These are phyloP conservation scores for Ettlia oleoabundans DNA, from an alignment of 139 green algal species.

Conservation along the genomic window DNA sequence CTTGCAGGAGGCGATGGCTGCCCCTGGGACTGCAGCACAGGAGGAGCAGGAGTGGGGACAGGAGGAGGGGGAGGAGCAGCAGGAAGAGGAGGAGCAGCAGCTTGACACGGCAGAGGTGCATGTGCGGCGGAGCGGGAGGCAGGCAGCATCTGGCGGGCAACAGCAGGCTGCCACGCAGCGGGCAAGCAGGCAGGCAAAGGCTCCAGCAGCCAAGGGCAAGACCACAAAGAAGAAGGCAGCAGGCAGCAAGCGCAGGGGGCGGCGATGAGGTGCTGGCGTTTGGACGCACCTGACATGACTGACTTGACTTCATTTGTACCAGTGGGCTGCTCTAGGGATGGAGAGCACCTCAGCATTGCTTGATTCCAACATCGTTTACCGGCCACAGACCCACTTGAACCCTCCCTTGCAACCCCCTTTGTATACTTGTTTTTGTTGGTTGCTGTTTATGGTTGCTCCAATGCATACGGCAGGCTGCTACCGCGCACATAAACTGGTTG, in stretches of 20 bases:
- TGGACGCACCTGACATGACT: neutral
- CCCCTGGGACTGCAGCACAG: neutral
- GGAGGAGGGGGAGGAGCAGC: neutral
- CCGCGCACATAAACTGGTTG: no score
- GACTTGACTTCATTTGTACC: neutral
- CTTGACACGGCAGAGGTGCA: neutral
- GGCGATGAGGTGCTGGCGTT: neutral
- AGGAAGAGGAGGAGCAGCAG: neutral
- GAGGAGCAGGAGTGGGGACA: neutral
- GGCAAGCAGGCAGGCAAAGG: neutral
- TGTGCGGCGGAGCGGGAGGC: neutral
- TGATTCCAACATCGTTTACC: no score
- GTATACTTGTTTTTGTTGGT: no score
- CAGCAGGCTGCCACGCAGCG: neutral
- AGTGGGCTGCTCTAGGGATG: no score
- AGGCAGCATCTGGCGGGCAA: neutral
- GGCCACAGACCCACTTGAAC: no score
- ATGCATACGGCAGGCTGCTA: no score
- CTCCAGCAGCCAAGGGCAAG: neutral
- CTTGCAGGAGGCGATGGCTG: constrained; percentile 14
- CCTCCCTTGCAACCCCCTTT: no score
- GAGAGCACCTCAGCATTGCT: no score
- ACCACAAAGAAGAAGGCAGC: neutral
- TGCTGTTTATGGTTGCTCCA: no score
- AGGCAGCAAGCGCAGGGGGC: constrained; percentile 8